These are phyloP conservation scores for Nicotiana paniculata DNA, from an alignment of 257 asterid genomes.

Conservation along the genomic window DNA sequence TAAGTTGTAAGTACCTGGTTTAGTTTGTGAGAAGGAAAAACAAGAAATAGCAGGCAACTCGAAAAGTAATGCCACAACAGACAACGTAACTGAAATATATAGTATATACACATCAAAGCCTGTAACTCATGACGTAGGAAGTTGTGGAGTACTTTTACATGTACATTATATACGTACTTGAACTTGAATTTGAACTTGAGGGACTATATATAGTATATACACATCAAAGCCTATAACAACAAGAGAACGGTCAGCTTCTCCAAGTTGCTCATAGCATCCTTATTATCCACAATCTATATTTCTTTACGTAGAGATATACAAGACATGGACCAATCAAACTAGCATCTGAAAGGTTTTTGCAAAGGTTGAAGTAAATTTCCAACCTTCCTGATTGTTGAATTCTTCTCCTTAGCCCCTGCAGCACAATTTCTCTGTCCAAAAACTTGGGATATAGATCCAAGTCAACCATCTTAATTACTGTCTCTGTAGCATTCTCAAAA, in stretches of 20 bases:
- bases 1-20: background rate
- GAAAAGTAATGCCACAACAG: background rate
- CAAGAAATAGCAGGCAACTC: background rate
- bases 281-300: conserved; percentile 70
- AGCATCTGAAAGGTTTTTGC: conserved; percentile 73
- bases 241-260: background rate
- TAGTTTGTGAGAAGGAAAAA: background rate
- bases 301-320: conserved; percentile 65
- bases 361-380: conserved; percentile 58
- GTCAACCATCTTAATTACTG: conserved; percentile 67
- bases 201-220: background rate
- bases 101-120: no score
- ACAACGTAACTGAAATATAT: background rate
- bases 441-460: conserved; percentile 61
- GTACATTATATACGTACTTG: background rate
- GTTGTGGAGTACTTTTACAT: background rate
- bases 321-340: conserved; percentile 63
- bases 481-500: conserved; percentile 71
- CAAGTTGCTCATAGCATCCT: conserved; percentile 52
- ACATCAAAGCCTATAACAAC: conserved; percentile 1
- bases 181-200: background rate
- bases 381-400: conserved; percentile 51
- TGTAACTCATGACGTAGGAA: background rate
- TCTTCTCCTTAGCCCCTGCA: conserved; percentile 67
- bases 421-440: conserved; percentile 66